Evolutionary conservation across 2,329 filamentous ascomycete genomes (phyloP), one percentile per base, ranked within the genome.

Genomic region (Fusarium lateritium): DNA sequence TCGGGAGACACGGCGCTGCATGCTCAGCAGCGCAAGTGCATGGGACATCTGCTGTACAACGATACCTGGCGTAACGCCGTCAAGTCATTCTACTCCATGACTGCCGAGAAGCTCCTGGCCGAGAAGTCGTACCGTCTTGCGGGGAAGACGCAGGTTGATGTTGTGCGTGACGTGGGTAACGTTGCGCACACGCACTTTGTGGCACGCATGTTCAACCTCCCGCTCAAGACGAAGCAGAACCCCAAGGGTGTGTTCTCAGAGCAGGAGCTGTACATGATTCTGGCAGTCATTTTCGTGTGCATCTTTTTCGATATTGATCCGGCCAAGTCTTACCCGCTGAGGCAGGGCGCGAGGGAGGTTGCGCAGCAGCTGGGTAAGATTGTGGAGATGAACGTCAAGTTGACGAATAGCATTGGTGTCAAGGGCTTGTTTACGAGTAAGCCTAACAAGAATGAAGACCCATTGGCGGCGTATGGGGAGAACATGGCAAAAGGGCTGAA

Each of bases 91-190:
- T 94, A 92, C 76, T 83, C 88, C 13, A 81, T 86, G 33, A 89
- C 87, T 15, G 89, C 87, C 2, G 80, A 87, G 51, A 80, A 85
- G 28, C 83, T 96, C 4, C 82, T 97, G 21, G 76, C 81, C 1
- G 84, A 89, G 28, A 92, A 93, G 76, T 88, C 87, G 43, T 92
- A 88, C 77, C 85, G 84, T 58, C 84, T 94, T 3, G 79, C 73
- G 28, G 80, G 77, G 1, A 75, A 71, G 56, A 86, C 83, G 6
- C 90, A 93, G 75, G 86, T 94, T 40, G 93, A 96, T 71, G 83
- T 94, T 6, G 82, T 93, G 11, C 86, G 89, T 24, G 89, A 93
- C 56, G 86, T 93, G 2, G 90, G 88, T 26, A 93, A 93, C 74
- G 79, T 92, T 26, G 86, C 84, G 0, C 90, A 91, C 7, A 87